A percentile compares a stretch with the other conserved stretches of the same genome.
Conservation (phyloP, 495 filamentous ascomycete species). For the Chlorociboria aeruginascens region DNA sequence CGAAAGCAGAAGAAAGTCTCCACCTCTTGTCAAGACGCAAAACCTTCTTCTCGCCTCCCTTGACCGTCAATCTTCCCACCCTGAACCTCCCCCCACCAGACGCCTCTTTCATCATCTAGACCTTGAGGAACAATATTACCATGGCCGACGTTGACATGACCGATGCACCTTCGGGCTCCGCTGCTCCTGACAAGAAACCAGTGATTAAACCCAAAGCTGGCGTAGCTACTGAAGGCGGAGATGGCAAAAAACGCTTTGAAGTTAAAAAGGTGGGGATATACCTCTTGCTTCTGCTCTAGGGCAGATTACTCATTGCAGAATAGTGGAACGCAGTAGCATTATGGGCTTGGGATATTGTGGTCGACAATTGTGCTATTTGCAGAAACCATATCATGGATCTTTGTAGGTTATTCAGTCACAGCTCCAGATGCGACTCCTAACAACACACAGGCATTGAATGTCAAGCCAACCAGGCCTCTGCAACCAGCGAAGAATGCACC, state of each 20-base stretch:
- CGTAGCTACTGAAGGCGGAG: conserved; percentile 34
- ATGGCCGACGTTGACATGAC: conserved; percentile 99
- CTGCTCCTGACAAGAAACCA: conserved; percentile 44
- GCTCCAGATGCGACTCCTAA: conserved; percentile 9
- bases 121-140: conserved; percentile 13
- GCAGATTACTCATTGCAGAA: conserved; percentile 2
- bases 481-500: conserved; percentile 94
- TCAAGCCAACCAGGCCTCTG: conserved; percentile 97
- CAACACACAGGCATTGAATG: conserved; percentile 74
- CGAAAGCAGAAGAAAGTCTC: background rate
- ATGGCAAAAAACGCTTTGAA: conserved; percentile 89
- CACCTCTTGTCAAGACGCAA: no score
- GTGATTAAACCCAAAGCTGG: conserved; percentile 41
- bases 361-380: conserved; percentile 99
- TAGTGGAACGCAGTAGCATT: conserved; percentile 99
- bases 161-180: conserved; percentile 53
- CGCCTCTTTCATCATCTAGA: background rate
- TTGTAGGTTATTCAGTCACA: conserved; percentile 42
- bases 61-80: background rate
- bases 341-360: conserved; percentile 99
- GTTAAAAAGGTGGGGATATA: conserved; percentile 76
- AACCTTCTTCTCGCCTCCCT: background rate
- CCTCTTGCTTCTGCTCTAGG: background rate
- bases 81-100: conserved; percentile 13
- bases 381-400: conserved; percentile 99